phyloP scores from a whole-genome alignment of 352 stramenopile species.

The Globisporangium alternatum region DNA sequence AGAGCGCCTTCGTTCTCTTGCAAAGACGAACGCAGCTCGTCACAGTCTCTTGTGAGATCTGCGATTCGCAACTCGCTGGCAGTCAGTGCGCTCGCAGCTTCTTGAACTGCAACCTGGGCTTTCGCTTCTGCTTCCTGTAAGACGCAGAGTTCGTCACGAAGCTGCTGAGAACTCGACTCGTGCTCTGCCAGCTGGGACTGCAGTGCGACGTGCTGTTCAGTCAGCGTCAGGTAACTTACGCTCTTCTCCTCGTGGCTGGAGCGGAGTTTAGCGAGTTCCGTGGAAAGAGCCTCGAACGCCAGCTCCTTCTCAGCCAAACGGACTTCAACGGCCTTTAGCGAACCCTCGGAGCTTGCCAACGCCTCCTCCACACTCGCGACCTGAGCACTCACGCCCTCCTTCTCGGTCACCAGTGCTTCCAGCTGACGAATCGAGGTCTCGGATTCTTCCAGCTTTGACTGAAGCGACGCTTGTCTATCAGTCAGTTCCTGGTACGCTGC shows the following conservation, averaged over 20 bases:
- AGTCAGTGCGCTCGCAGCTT: background rate
- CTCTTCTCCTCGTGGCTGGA: background rate
- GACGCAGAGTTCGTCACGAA: background rate
- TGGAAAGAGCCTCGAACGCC: background rate
- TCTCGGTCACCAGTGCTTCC: constrained; percentile 8
- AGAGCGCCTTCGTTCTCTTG: background rate
- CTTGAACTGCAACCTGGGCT: background rate
- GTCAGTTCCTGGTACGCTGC: background rate
- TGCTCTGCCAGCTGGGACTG: background rate
- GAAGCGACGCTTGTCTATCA: background rate
- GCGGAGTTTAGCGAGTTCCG: constrained; percentile 1
- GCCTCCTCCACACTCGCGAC: constrained; percentile 1
- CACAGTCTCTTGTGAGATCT: background rate
- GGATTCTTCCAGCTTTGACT: background rate
- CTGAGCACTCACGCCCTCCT: constrained; percentile 2
- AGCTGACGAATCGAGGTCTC: background rate
- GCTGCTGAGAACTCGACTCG: background rate
- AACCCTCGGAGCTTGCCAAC: constrained; percentile 2
- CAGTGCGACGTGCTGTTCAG: background rate
- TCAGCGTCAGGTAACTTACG: background rate
- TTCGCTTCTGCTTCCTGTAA: background rate
- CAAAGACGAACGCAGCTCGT: background rate
- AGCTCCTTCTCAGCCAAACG: constrained; percentile 10
- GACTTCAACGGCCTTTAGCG: constrained; percentile 6
- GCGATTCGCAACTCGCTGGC: background rate